Percentiles rank a stretch among this genome's conserved stretches.
Evolutionary conservation across 2,329 filamentous ascomycete species (phyloP).

Genomic region (Xylariaceae sp.): DNA sequence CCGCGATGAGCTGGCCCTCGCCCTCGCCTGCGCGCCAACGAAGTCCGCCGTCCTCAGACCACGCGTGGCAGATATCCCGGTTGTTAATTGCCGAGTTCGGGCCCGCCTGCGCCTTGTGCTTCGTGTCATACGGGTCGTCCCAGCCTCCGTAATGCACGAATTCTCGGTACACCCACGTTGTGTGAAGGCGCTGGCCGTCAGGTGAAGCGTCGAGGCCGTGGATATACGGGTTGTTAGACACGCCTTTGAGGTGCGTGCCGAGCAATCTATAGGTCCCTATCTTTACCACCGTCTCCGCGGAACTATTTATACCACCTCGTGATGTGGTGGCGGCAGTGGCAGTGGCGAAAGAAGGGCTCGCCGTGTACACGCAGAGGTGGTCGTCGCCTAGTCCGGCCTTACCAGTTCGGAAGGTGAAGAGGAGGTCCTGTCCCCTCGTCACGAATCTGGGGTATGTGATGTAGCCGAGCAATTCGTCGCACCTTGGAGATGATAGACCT

Average conservation of each 20-base stretch:
- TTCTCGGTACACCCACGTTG: conserved; percentile 46
- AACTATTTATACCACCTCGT: not conserved
- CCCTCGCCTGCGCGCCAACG: conserved; percentile 37
- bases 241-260: conserved; percentile 45
- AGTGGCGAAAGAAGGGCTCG: conserved; percentile 7
- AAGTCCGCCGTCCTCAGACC: conserved; percentile 40
- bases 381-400: conserved; percentile 46
- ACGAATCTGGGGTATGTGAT: conserved; percentile 48
- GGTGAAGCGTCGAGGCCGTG: conserved; percentile 39
- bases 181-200: conserved; percentile 33
- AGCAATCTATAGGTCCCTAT: conserved; percentile 35
- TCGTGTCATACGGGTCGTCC: conserved; percentile 36
- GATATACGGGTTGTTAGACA: conserved; percentile 46
- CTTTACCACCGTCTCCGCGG: not conserved
- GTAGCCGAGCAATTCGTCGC: conserved; percentile 31
- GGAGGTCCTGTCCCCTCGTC: conserved; percentile 32
- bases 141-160: conserved; percentile 42
- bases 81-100: conserved; percentile 43
- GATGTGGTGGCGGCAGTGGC: not conserved
- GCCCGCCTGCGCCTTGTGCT: conserved; percentile 39
- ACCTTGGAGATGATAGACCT: conserved; percentile 25
- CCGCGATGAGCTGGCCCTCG: conserved; percentile 29
- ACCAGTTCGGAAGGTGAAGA: conserved; percentile 46
- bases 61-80: conserved; percentile 45
- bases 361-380: conserved; percentile 41